Base-by-base conservation (phyloP, 441 rosid genomes). In the Erysimum pusillum region DNA sequence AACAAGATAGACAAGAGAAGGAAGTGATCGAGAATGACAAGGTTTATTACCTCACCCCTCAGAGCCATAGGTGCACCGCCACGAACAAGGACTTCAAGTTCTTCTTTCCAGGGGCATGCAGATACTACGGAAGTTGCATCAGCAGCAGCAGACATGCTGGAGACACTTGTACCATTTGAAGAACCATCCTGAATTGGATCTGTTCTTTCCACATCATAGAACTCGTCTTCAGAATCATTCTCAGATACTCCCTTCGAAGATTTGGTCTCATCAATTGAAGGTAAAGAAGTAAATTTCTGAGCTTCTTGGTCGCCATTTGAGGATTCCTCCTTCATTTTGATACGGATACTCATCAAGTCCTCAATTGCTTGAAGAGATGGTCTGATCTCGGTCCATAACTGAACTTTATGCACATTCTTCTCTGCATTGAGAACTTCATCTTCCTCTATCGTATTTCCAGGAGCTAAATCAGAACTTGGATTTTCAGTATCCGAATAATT, bases 1-100 rank as follows among this genome's bases (percentile, higher is more conserved):
- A 52, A 9, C 13, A 58, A 58, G 13, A 22, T 17, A 46, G 28
- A 60, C 4, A 57, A 69, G 56, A 17, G 25, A 56, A 32, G 63
- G 75, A 25, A 48, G 48, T 42, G 49, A 53, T 61, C 61, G 15
- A 54, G 63, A 39, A 69, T 18, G 61, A 68, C 14, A 70, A 66
- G 38, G 61, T 52, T 22, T 41, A 28, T 58, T 83, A 93, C 99
- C 99, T 96, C 99, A 80, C 99, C 99, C 83, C 99, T 85, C 46
- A 96, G 87, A 63, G 98, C 94, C 98, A 93, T 93, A 39, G 99
- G 99, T n/a, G 91, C 91, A 69, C 99, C 99, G 9, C 99, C 98
- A 25, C 94, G 94, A 75, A 96, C 90, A 79, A 96, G 97, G 61
- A 92, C 97, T 85, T 93, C 98, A 80, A 96, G 82, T 83, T 96